These are phyloP conservation scores for Fusarium pininemorale DNA, from an alignment of 2,329 filamentous ascomycete genomes.

Conservation along the genomic window DNA sequence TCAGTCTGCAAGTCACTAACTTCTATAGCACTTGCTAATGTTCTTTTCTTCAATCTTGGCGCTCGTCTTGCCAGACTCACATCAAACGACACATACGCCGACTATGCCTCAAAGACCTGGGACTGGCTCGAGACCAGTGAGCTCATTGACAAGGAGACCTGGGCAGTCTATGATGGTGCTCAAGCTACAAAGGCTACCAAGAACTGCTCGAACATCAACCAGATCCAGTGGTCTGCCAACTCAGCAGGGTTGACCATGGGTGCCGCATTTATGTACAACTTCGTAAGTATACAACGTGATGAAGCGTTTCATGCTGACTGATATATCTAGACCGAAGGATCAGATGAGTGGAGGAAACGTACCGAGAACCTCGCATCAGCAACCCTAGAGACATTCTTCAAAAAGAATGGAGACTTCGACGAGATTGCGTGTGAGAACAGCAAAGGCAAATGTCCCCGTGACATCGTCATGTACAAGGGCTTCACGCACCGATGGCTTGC, in stretches of 20 bases:
- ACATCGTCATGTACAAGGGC: constrained; percentile 78
- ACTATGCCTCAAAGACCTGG: constrained; percentile 69
- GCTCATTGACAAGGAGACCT: constrained; percentile 67
- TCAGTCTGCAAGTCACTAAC: not conserved
- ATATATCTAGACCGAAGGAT: constrained; percentile 4
- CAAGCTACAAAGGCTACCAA: constrained; percentile 59
- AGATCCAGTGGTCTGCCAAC: constrained; percentile 72
- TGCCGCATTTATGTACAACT: constrained; percentile 74
- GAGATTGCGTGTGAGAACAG: constrained; percentile 71
- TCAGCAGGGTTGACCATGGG: constrained; percentile 69
- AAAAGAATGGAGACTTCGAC: constrained; percentile 61
- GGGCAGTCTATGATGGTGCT: constrained; percentile 71
- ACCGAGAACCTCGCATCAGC: constrained; percentile 64
- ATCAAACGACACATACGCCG: constrained; percentile 69
- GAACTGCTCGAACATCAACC: constrained; percentile 69
- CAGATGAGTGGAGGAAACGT: constrained; percentile 60
- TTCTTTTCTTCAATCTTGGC: constrained; percentile 70
- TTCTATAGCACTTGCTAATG: constrained; percentile 62
- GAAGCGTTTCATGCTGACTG: constrained; percentile 7
- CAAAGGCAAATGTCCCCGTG: constrained; percentile 68
- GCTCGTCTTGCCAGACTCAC: constrained; percentile 78
- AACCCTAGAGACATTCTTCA: constrained; percentile 60
- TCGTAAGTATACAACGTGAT: constrained; percentile 46
- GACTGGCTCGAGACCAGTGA: constrained; percentile 65
- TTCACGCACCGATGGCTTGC: constrained; percentile 73